Conservation (phyloP, 805 yeast genomes). For the Tetrapisispora pingtungensis region DNA sequence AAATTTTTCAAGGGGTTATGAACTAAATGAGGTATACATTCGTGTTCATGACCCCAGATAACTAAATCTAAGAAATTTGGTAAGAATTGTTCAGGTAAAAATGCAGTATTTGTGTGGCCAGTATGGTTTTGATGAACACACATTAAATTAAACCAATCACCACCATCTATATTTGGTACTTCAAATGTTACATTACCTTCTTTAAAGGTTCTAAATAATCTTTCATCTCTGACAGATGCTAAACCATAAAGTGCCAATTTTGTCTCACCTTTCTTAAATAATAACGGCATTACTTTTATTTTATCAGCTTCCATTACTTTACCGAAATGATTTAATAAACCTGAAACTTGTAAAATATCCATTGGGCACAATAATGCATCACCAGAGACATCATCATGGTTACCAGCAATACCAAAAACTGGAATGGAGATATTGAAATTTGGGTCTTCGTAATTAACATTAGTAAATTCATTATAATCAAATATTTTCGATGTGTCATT, state of each 20-base stretch:
- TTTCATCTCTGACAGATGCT: conserved; percentile 81
- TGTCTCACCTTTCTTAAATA: conserved; percentile 75
- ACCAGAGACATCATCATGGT: conserved; percentile 95
- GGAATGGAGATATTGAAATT: conserved; percentile 85
- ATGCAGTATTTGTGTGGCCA: conserved; percentile 68
- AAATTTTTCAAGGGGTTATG: conserved; percentile 49
- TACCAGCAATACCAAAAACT: conserved; percentile 85
- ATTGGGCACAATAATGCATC: conserved; percentile 72
- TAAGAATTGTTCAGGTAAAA: conserved; percentile 73
- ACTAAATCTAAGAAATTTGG: conserved; percentile 77
- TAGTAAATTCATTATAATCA: conserved; percentile 49
- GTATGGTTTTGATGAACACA: conserved; percentile 89
- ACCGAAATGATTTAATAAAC: conserved; percentile 85
- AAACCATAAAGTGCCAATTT: conserved; percentile 81
- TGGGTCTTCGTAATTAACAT: conserved; percentile 83
- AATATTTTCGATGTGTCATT: conserved; percentile 65
- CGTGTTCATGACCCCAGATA: conserved; percentile 98
- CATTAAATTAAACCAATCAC: conserved; percentile 75
- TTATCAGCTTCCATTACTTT: conserved; percentile 65
- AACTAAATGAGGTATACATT: conserved; percentile 66
- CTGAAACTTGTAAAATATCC: conserved; percentile 73
- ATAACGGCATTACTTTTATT: conserved; percentile 62
- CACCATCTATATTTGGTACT: conserved; percentile 48
- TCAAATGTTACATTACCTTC: conserved; percentile 72
- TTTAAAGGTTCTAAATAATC: conserved; percentile 71